Conservation (phyloP, 495 filamentous ascomycete species). For the Penicillium steckii region DNA sequence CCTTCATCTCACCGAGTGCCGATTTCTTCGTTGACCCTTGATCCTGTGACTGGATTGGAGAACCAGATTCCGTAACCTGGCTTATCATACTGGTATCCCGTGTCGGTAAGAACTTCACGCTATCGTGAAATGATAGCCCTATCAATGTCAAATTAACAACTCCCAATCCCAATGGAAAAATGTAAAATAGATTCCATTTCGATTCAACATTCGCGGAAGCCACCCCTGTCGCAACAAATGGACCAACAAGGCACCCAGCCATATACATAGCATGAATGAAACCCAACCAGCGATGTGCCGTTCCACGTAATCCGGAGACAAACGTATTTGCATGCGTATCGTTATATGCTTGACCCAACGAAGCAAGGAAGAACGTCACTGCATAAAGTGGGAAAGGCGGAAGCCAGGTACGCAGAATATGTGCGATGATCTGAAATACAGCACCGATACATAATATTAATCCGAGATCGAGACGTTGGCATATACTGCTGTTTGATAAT, state of each 20-base stretch:
- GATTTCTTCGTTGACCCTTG: background rate
- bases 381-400: conserved; percentile 29
- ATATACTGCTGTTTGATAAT: conserved; percentile 26
- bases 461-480: conserved; percentile 28
- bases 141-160: conserved; percentile 22
- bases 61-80: too few species aligned
- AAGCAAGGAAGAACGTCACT: conserved; percentile 31
- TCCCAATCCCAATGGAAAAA: conserved; percentile 24
- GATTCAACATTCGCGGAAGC: conserved; percentile 20
- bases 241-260: conserved; percentile 32
- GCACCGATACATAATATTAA: conserved; percentile 24
- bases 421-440: conserved; percentile 25
- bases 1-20: conserved; percentile 23
- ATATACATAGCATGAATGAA: conserved; percentile 41
- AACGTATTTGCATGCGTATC: conserved; percentile 37
- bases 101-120: conserved; percentile 7
- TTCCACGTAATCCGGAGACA: conserved; percentile 20
- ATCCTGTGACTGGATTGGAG: too few species aligned
- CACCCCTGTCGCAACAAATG: conserved; percentile 29
- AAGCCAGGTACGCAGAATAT: conserved; percentile 27
- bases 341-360: conserved; percentile 34
- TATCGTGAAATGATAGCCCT: conserved; percentile 22
- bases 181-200: conserved; percentile 29
- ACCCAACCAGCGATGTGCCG: conserved; percentile 30
- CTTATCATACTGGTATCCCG: too few species aligned